Conservation (phyloP, 2,329 filamentous ascomycete species). For the Fusarium foetens region DNA sequence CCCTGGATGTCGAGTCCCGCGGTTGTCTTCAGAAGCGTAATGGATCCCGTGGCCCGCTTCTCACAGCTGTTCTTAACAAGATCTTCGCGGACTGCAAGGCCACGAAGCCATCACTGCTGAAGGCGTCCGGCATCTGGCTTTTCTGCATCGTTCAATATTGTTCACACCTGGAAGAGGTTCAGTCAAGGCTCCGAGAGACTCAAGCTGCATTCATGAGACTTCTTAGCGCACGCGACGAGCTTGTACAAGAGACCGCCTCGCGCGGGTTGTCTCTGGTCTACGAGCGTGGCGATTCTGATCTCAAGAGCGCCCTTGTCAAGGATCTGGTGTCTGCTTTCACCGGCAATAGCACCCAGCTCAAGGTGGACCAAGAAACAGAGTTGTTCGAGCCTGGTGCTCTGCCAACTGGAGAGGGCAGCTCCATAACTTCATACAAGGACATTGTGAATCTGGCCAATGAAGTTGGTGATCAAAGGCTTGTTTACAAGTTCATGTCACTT, state of each 20-base stretch:
- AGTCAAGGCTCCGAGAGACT: conserved; percentile 77
- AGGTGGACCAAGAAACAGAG: conserved; percentile 90
- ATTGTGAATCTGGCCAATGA: conserved; percentile 96
- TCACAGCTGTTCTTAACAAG: conserved; percentile 72
- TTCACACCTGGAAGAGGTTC: conserved; percentile 79
- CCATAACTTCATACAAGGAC: conserved; percentile 95
- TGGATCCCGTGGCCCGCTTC: conserved; percentile 53
- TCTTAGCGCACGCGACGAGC: conserved; percentile 86
- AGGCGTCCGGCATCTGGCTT: conserved; percentile 95
- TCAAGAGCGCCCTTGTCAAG: conserved; percentile 85
- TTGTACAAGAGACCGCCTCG: conserved; percentile 95
- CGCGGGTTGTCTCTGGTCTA: conserved; percentile 92
- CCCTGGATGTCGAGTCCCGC: conserved; percentile 75
- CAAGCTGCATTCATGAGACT: conserved; percentile 90
- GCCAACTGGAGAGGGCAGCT: conserved; percentile 88
- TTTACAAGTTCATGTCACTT: conserved; percentile 98
- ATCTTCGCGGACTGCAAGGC: conserved; percentile 81
- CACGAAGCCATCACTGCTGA: conserved; percentile 88
- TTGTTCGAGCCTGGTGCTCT: conserved; percentile 91
- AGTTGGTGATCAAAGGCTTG: conserved; percentile 93
- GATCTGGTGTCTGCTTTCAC: conserved; percentile 93
- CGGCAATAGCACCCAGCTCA: conserved; percentile 76
- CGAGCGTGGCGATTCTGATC: conserved; percentile 83
- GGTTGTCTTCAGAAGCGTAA: conserved; percentile 48
- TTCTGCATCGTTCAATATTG: conserved; percentile 92